Evolutionary conservation across 129 eudicot species (phyloP), one percentile per base, ranked within the genome.

Genomic region (Centella asiatica): DNA sequence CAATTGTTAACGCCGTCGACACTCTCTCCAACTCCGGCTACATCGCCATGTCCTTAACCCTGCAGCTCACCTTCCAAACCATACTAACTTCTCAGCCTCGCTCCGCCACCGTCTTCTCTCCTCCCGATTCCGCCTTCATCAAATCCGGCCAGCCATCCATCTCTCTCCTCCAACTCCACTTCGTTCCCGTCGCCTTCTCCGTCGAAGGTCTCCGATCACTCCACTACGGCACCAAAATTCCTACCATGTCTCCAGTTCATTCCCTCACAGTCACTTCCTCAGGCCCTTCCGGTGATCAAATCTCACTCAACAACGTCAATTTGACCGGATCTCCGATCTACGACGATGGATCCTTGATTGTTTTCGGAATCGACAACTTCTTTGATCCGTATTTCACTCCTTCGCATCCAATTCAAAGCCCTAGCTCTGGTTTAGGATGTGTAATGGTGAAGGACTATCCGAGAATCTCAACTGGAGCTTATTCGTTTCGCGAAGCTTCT

Each of bases 21-120:
- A 74, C 87, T 1, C 95, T 89, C 69, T 75, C 86, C 19, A 78
- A 72, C 29, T 80, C 97, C 64, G 95, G 88, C 69, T 85, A 74
- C 84, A 55, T 59, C 23, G 78, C 97, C 25, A 89, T 85, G 95
- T 85, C 97, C 18, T 67, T 89, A 28, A 80, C 92, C 57, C 84
- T 89, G 25, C 68, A 60, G 6, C 80, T 83, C 80, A 70, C 81
- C 73, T 57, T 82, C 62, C 49, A 62, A 33, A 33, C 65, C 40
- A 9, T 76, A 2, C 75, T 80, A 10, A 56, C 47, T 6, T 40
- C 81, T 19, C 47, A 51, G 63, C 72, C 46, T 27, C 64, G 44
- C 23, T 66, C 81, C 72, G 90, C 82, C 61, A 81, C 88, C 13
- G 51, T 81, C 11, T 85, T 85, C 87, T 27, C 93, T 1, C 87